Conservation (phyloP, 108 stramenopile species). For the Aurantiochytrium sp. region DNA sequence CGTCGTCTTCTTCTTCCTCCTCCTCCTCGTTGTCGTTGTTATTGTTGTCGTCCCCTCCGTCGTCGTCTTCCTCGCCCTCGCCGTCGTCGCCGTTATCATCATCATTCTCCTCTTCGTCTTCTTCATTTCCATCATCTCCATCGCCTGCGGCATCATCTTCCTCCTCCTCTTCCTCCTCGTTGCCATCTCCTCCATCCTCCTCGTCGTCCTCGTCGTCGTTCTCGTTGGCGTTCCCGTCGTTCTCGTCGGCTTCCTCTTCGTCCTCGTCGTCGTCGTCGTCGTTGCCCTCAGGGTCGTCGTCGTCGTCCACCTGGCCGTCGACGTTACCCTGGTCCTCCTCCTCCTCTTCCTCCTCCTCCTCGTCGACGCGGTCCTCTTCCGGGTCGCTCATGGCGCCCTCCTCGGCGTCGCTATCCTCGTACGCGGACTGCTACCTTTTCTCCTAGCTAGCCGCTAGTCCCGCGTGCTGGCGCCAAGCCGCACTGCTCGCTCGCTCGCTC, state of each 20-base stretch:
- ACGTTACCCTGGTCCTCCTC: background rate
- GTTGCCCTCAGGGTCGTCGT: background rate
- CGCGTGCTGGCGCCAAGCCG: too few species aligned
- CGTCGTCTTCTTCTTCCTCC: background rate
- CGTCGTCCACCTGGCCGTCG: background rate
- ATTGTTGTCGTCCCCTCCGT: background rate
- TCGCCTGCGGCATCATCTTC: background rate
- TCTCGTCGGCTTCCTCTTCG: background rate
- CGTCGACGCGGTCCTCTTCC: background rate
- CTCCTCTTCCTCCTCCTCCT: background rate
- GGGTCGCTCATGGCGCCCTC: background rate
- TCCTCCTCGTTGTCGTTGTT: background rate
- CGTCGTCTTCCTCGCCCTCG: background rate
- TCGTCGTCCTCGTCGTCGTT: background rate
- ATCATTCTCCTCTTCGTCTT: background rate
- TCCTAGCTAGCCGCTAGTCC: too few species aligned
- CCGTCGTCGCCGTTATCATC: background rate
- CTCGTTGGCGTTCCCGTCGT: background rate
- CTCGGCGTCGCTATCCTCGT: background rate
- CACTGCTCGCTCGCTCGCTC: too few species aligned
- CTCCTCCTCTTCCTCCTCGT: background rate
- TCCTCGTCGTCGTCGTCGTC: background rate
- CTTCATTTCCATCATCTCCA: background rate
- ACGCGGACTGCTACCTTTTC: too few species aligned
- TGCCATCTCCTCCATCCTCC: background rate